Evolutionary conservation across 148 eudicot genomes (phyloP), one percentile per base, ranked within the genome.

Genomic region (Rhododendron kiyosumense): DNA sequence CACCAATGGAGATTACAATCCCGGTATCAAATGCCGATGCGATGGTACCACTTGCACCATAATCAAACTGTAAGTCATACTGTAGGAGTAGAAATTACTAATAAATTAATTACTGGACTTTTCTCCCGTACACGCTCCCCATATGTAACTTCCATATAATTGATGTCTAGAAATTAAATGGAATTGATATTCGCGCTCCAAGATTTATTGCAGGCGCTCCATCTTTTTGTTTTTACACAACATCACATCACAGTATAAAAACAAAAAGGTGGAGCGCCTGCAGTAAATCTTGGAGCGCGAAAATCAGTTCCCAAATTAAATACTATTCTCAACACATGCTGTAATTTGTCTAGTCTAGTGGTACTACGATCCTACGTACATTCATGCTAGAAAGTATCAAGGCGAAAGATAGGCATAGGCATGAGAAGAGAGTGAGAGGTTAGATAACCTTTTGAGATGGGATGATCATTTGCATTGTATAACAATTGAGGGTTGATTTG

Each of bases 1-100:
- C 18, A 0, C 18, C 38, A 7, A 34, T 34, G 20, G 61, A 67
- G 15, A 41, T 30, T 90, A 93, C 83, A 87, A 93, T 48, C 99
- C 97, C 2, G 94, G 87, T 67, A 92, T 96, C 90, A 88, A 88
- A 89, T 96, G 99, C 86, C 91, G 88, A 67, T 96, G 98, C 86
- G 84, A 67, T 83, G 85, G 82, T 82, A 81, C 93, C 79, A 82
- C 87, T 85, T 96, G 98, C 91, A 96, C 88, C 90, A 90, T 96
- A 65, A 89, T 88, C 86, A 69, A 46, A 4, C 85, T 96, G 98
- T 96, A 82, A 86, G 94, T 78, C 17, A 3, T 26, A 32, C 34
- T 63, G 13, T 38, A 41, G 43, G 43, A 36, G 9, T 43, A 57
- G 7, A 59, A 59, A 49, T 10, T 38, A 12, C 3, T 49, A 49